A percentile compares a stretch with the other conserved stretches of the same genome.
phyloP scores from a whole-genome alignment of 495 filamentous ascomycete species.

The Neurospora terricola region DNA sequence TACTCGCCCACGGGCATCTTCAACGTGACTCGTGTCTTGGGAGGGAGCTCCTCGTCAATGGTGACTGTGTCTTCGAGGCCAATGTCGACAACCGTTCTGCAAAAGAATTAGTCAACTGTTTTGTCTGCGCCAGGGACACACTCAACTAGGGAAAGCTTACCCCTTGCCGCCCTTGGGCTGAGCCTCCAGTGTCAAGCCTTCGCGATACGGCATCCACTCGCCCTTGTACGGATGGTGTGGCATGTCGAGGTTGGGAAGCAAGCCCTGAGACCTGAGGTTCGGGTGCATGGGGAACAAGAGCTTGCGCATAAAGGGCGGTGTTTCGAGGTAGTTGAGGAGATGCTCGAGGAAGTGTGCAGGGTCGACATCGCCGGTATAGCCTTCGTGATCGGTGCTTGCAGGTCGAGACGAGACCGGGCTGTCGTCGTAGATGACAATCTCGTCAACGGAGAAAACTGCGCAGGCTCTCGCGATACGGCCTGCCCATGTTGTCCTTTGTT shows the following conservation, averaged over 20 bases:
- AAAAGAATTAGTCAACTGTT: background rate
- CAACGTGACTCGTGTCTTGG: slow-evolving; percentile 55
- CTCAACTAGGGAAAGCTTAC: slow-evolving; percentile 4
- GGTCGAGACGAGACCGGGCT: slow-evolving; percentile 28
- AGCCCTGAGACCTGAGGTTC: slow-evolving; percentile 53
- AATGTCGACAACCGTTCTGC: slow-evolving; percentile 47
- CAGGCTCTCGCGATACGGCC: slow-evolving; percentile 61
- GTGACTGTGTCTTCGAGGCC: slow-evolving; percentile 44
- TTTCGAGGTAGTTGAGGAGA: slow-evolving; percentile 64
- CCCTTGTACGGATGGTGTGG: slow-evolving; percentile 59
- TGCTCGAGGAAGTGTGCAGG: slow-evolving; percentile 64
- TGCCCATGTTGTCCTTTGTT: slow-evolving; percentile 54
- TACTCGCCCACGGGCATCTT: slow-evolving; percentile 40
- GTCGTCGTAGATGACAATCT: slow-evolving; percentile 67
- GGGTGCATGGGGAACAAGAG: slow-evolving; percentile 60
- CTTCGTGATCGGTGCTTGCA: slow-evolving; percentile 30
- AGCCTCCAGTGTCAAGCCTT: slow-evolving; percentile 48
- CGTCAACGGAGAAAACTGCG: slow-evolving; percentile 69
- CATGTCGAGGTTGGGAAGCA: slow-evolving; percentile 62
- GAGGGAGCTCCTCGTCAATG: slow-evolving; percentile 43
- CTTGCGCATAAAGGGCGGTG: slow-evolving; percentile 62
- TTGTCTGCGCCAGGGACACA: background rate
- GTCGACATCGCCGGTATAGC: slow-evolving; percentile 54
- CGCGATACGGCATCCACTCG: slow-evolving; percentile 62
- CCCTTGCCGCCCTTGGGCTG: slow-evolving; percentile 27